phyloP scores from a whole-genome alignment of 2,329 filamentous ascomycete species.

The Colletotrichum sp. region DNA sequence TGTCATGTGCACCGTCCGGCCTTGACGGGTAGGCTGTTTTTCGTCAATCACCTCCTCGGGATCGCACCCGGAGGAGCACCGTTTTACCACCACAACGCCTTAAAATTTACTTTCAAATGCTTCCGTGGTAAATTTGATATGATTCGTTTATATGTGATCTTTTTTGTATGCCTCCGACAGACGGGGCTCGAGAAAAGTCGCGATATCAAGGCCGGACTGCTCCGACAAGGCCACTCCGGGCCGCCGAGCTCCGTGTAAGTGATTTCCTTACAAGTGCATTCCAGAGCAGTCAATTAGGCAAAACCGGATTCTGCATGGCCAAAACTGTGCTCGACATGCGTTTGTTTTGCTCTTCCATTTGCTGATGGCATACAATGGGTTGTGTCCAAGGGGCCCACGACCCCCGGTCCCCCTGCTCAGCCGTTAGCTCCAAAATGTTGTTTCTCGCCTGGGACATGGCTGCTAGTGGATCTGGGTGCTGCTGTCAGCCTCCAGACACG shows the following conservation, averaged over 20 bases:
- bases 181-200: neutral
- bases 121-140: neutral
- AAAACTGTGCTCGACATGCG: neutral
- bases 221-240: neutral
- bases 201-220: conserved; percentile 11
- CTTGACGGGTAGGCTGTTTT: conserved; percentile 14
- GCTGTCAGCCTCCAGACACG: conserved; percentile 23
- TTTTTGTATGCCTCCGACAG: conserved; percentile 1
- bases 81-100: neutral
- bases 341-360: conserved; percentile 11
- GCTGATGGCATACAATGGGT: conserved; percentile 16
- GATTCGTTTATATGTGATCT: neutral
- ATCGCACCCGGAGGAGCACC: neutral
- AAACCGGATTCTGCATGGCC: neutral
- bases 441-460: conserved; percentile 9
- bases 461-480: conserved; percentile 10
- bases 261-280: neutral
- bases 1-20: neutral
- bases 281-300: neutral
- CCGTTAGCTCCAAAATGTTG: conserved; percentile 22
- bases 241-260: conserved; percentile 20
- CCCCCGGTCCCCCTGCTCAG: conserved; percentile 21
- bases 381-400: conserved; percentile 21
- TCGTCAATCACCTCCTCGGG: conserved; percentile 19
- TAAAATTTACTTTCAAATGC: neutral